Evolutionary conservation across 805 yeast species (phyloP), one percentile per base, ranked within the genome.

Genomic region (Danielia reshetovae): DNA sequence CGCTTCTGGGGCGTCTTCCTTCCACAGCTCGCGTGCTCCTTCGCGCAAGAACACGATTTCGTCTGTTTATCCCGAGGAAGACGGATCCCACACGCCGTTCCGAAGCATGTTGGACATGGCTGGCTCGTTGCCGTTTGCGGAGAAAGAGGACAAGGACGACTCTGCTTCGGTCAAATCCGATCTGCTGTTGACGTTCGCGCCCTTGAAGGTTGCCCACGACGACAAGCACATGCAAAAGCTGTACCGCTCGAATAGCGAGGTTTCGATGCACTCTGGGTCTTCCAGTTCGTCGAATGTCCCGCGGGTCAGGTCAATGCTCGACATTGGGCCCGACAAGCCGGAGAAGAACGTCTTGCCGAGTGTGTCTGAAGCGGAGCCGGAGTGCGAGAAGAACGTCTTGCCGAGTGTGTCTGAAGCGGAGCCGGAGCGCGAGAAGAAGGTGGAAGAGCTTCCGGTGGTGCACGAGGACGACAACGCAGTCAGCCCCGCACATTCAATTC

Each of bases 21-120:
- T 40, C 7, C 43, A 39, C 2, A 54, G 43, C 25, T 58, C 67
- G 0, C 43, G 51, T 30, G 55, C 53, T 4, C 62, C 66, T 4
- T 53, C 65, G 3, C 46, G 71, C 29, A 58, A 54, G 30, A 61
- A 55, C 18, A 62, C 68, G 5, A 24, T 49, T 21, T 38, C 36
- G 5, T 40, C 33, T 5, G 28, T 35, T 18, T 19, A 21, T 12
- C 36, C 38, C 30, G 32, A 35, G 15, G 44, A 32, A 5, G 45
- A 39, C 19, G 42, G 42, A 14, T 47, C 44, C 2, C 57, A 49
- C 38, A 49, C 60, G 2, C 64, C 68, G 3, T 32, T 61, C 16
- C 48, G 62, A 35, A 61, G 69, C 35, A 67, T 68, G 72, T 54
- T 67, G 34, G 70, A 65, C 40, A 45, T 64, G 35, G 48, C 41